Conservation (phyloP, 768 basidiomycete genomes). For the Leccinum sublutescens region DNA sequence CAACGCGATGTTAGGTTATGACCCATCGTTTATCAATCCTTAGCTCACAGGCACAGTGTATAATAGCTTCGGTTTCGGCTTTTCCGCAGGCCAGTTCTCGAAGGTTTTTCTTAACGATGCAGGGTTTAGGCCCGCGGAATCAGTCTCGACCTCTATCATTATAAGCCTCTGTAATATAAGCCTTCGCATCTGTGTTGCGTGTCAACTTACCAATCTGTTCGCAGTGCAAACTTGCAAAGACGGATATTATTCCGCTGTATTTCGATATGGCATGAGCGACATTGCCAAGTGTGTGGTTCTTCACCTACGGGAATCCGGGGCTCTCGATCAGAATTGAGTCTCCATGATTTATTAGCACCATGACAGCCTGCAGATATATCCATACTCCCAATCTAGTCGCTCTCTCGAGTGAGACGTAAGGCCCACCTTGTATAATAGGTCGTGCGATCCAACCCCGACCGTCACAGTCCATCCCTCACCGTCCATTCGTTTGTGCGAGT, state of each 20-base stretch:
- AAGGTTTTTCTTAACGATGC: conserved; percentile 56
- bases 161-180: conserved; percentile 1
- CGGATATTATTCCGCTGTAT: conserved; percentile 56
- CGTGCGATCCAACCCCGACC: conserved; percentile 77
- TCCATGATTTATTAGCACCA: conserved; percentile 65
- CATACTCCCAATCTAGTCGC: background rate
- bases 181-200: background rate
- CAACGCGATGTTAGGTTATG: conserved; percentile 25
- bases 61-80: conserved; percentile 66
- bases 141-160: conserved; percentile 64
- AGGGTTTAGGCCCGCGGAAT: conserved; percentile 65
- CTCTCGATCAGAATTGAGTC: conserved; percentile 77
- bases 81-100: conserved; percentile 63
- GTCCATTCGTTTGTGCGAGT: conserved; percentile 58
- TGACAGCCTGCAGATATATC: conserved; percentile 49
- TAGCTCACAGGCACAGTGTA: conserved; percentile 66
- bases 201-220: conserved; percentile 47
- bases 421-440: conserved; percentile 73
- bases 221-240: conserved; percentile 50
- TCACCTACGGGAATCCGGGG: conserved; percentile 58
- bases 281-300: background rate
- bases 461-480: conserved; percentile 68
- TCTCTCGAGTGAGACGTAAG: background rate
- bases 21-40: background rate
- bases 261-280: conserved; percentile 21